Base-by-base conservation (phyloP, 1,284 basidiomycete genomes). In the Moniliella sp. region DNA sequence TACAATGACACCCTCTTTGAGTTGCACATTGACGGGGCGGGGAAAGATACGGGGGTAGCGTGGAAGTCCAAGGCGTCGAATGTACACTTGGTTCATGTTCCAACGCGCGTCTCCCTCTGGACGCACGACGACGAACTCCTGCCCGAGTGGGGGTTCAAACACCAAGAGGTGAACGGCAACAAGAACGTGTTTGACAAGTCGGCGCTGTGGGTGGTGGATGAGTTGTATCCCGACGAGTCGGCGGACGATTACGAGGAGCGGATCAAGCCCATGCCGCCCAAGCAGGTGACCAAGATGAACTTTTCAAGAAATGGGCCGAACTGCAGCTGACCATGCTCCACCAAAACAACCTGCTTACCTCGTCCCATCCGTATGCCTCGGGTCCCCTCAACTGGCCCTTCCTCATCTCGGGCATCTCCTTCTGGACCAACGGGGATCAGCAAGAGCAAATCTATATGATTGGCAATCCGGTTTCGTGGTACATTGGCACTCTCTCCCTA, bases 241-340 rank as follows among this genome's bases (percentile, higher is more conserved):
- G 46, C 46, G 15, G 46, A 44, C 11, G 41, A 55, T 32, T 50
- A 42, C 38, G 42, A 45, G 10, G 37, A 45, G 8, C 35, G 56
- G 8, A 32, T 38, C 16, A 30, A 42, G 32, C 51, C 55, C 1
- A 27, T 42, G 10, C 41, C 67, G 11, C 62, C 68, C 5, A 81
- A 80, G 59, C 65, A 72, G 37, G n/a, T 79, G 27, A 80, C 77
- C 64, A 67, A 67, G 36, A 72, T 84, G 67, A 78, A 73, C 59
- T 99, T 99, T 76, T 97, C 68, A 76, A 71, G 61, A 97, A 99
- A 64, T 97, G 83, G 56, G 70, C n/a, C n/a, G 88, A 99, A 62
- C 67, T 97, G 26, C 91, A 99, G 56, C 62, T 86, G 27, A 67
- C 86, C 36, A 97, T 97, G 91, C 66, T 94, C 41, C 82, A 91